These are phyloP conservation scores for Lasiosphaeria hispida DNA, from an alignment of 495 filamentous ascomycete species.

Conservation along the genomic window DNA sequence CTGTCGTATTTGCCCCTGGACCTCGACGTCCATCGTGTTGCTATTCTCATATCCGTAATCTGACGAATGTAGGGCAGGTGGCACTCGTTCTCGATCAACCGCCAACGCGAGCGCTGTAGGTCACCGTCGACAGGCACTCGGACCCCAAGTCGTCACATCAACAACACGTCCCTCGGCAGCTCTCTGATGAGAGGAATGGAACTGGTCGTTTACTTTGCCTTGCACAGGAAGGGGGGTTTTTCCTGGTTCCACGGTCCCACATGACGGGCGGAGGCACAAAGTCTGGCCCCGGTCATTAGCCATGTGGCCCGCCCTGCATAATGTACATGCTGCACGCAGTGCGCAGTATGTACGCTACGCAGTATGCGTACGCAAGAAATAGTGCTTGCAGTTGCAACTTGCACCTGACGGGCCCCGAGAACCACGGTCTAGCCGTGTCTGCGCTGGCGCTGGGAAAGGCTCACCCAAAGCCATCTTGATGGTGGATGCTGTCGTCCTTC, in stretches of 20 bases:
- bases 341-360: not conserved
- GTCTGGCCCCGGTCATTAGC: not conserved
- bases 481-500: no score
- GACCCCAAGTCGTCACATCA: no score
- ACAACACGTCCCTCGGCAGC: no score
- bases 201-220: no score
- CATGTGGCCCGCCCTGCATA: slow-evolving; percentile 16
- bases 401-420: not conserved
- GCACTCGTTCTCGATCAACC: no score
- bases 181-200: no score
- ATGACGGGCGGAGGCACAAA: slow-evolving; percentile 1
- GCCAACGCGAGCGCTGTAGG: no score
- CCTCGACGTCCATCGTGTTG: slow-evolving; percentile 1
- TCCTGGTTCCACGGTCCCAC: no score
- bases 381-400: slow-evolving; percentile 6
- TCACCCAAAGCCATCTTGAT: no score
- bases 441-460: not conserved
- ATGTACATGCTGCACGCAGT: not conserved
- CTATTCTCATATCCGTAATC: slow-evolving; percentile 9
- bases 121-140: no score
- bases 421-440: slow-evolving; percentile 1
- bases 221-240: no score
- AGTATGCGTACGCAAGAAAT: slow-evolving; percentile 12
- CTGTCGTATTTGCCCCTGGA: not conserved
- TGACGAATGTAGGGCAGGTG: not conserved